phyloP scores from a whole-genome alignment of 140 eudicot genomes.

The Cichorium intybus region DNA sequence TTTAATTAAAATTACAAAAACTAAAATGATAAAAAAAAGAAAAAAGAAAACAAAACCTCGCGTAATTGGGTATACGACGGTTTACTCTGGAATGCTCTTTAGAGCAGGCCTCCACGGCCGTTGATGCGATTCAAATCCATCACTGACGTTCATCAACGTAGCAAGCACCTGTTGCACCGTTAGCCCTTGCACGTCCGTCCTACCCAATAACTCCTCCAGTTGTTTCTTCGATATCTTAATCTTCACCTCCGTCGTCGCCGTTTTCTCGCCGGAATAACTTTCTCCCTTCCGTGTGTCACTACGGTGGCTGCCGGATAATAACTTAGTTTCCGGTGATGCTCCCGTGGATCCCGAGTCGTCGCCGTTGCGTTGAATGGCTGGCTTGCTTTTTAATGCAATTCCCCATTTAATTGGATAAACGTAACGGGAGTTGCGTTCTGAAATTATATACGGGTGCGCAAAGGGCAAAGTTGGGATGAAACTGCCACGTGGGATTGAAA shows the following conservation, averaged over 20 bases:
- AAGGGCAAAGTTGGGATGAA: neutral
- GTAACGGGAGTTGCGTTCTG: conserved; percentile 1
- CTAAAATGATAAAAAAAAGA: neutral
- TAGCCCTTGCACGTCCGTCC: conserved; percentile 36
- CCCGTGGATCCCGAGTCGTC: conserved; percentile 34
- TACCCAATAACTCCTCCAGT: conserved; percentile 45
- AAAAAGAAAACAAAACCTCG: conserved; percentile 6
- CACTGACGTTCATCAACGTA: conserved; percentile 33
- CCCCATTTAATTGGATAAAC: conserved; percentile 37
- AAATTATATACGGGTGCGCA: neutral
- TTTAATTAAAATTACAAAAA: neutral
- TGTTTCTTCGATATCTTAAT: conserved; percentile 58
- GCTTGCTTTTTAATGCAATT: conserved; percentile 52
- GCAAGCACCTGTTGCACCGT: conserved; percentile 38
- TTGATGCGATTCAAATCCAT: conserved; percentile 25
- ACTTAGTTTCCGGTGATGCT: neutral
- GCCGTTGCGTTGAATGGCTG: conserved; percentile 32
- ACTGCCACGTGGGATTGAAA: conserved; percentile 23
- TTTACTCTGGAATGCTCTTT: conserved; percentile 45
- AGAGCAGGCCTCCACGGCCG: conserved; percentile 58
- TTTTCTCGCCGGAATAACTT: neutral
- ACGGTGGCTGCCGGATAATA: neutral
- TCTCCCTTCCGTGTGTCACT: conserved; percentile 1
- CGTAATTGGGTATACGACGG: neutral
- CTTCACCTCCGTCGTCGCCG: conserved; percentile 42